Base-by-base conservation (phyloP, 2,329 filamentous ascomycete genomes). In the Colletotrichum liaoningense region DNA sequence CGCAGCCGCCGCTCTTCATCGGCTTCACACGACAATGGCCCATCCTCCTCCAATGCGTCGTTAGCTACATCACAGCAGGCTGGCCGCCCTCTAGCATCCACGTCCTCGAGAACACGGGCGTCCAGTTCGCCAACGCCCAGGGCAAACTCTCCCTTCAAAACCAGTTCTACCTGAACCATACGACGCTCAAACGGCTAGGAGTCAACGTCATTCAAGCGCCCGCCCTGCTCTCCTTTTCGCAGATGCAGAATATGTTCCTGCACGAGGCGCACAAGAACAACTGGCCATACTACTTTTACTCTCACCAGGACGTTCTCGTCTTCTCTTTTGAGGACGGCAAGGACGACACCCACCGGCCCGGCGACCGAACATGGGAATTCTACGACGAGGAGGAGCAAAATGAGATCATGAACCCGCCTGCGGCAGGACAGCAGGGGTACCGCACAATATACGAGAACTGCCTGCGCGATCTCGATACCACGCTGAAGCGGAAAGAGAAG, bases 71-170 rank as follows among this genome's bases (percentile, higher is more conserved):
- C 74, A 87, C 88, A 1, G 87, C 88, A 3, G 89, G 89, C 62
- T 91, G 89, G 89, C 89, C 89, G 1, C 79, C 87, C 0, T 82
- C 82, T 24, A 85, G 90, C 74, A 90, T 91, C 72, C 88, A 88
- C 74, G 86, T 91, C 2, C 80, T 91, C 33, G 89, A 91, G 77
- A 91, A 91, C 79, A 91, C 87, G 5, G 89, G 89, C 6, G 86
- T 86, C 16, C 87, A 89, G 78, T 81, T 87, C 67, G 85, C 87
- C 62, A 91, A 91, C 77, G 78, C 81, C n/a, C 79, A 82, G 9
- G 85, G 84, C 3, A 80, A 82, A 42, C 82, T 91, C 4, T 83
- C 84, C 0, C 81, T 88, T 0, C 86, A 90, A 74, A 90, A 91
- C 73, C 89, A 88, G 0, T 90, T 88, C 79, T 90, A 85, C 78